Percentiles rank a stretch among this genome's conserved stretches.
Evolutionary conservation across 176 grass and related monocot genomes (phyloP).

Genomic region (Triticum dicoccoides): DNA sequence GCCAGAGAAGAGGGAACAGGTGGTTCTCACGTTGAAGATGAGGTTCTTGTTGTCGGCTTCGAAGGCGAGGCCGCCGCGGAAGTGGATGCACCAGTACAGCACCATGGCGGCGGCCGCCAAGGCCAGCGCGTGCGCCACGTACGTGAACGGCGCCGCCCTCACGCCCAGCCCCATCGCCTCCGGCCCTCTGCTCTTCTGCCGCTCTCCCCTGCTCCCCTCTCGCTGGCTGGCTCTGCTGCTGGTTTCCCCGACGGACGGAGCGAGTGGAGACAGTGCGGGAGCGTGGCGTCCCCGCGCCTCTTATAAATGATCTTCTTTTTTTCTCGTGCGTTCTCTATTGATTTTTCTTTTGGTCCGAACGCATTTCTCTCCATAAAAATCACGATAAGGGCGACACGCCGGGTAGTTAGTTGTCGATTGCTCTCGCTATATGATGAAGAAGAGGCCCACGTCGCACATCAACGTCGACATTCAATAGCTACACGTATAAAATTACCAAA

Average conservation of each 20-base stretch:
- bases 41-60: slow-evolving; percentile 74
- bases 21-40: slow-evolving; percentile 71
- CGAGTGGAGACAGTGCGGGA: slow-evolving; percentile 1
- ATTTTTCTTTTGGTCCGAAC: not conserved
- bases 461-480: not conserved
- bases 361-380: not conserved
- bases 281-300: slow-evolving; percentile 16
- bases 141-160: slow-evolving; percentile 69
- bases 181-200: not conserved
- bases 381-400: not conserved
- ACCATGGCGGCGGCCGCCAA: slow-evolving; percentile 61
- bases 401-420: not conserved
- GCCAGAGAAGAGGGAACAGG: not conserved
- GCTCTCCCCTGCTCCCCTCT: not conserved
- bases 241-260: not conserved
- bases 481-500: not conserved
- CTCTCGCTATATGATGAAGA: not conserved
- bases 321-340: not conserved
- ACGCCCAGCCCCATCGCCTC: slow-evolving; percentile 34
- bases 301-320: not conserved
- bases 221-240: not conserved
- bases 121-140: slow-evolving; percentile 68
- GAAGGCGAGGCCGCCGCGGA: slow-evolving; percentile 82
- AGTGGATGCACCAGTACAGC: slow-evolving; percentile 80
- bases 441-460: not conserved